Percentiles rank a stretch among this genome's conserved stretches.
These are phyloP conservation scores for Colletotrichum siamense DNA, from an alignment of 2,329 filamentous ascomycete genomes.

Conservation along the genomic window DNA sequence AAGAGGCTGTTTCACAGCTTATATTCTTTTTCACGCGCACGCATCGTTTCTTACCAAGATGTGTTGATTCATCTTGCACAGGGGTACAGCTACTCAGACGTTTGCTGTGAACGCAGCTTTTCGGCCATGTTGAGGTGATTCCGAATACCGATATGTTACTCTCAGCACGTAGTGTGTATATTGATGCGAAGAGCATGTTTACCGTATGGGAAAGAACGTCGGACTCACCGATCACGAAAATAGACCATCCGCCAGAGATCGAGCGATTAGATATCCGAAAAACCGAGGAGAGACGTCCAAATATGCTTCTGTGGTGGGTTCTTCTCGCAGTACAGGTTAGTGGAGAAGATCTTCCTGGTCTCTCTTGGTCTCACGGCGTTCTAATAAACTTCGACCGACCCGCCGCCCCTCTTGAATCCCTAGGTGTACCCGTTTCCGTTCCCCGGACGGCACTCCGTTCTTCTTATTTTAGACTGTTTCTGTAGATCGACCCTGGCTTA, in stretches of 20 bases:
- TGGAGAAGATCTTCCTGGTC: not conserved
- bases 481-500: not conserved
- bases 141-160: not conserved
- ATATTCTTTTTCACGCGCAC: not conserved
- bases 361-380: not conserved
- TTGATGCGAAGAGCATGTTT: not conserved
- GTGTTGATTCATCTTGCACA: not conserved
- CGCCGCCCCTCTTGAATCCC: not conserved
- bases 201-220: not conserved
- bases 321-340: not conserved
- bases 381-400: not conserved
- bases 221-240: not conserved
- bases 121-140: not conserved
- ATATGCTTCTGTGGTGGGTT: not conserved
- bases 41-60: not conserved
- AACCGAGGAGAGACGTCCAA: not conserved
- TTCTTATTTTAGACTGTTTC: not conserved
- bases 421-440: not conserved
- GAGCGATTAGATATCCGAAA: not conserved
- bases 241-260: not conserved
- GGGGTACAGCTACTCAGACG: not conserved
- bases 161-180: not conserved
- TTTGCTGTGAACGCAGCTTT: not conserved
- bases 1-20: not conserved
- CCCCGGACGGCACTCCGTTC: not conserved